Conservation (phyloP, 139 green algal genomes). For the Mychonastes homosphaera region DNA sequence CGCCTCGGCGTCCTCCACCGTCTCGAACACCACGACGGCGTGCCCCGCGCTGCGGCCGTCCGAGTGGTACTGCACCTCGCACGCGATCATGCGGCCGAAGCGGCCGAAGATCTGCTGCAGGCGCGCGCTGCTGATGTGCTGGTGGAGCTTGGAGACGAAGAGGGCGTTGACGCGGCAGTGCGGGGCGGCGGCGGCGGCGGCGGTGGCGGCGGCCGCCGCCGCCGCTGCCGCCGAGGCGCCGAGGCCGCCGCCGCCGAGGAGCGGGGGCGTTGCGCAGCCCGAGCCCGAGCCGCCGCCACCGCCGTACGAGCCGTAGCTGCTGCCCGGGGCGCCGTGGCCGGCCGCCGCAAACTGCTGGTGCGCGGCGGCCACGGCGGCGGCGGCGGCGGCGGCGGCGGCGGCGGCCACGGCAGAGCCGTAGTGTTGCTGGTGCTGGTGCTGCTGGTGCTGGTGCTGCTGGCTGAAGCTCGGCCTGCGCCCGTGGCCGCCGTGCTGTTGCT, state of each 20-base stretch:
- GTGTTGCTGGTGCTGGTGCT: no score
- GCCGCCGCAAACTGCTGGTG: no score
- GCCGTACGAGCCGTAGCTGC: no score
- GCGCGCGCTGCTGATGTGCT: conserved; percentile 23
- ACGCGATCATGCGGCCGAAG: conserved; percentile 24
- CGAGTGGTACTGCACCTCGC: conserved; percentile 25
- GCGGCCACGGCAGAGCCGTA: no score
- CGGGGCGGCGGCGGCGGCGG: conserved; percentile 5
- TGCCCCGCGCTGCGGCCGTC: conserved; percentile 18
- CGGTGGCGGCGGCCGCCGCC: conserved; percentile 14
- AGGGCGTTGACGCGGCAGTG: conserved; percentile 19
- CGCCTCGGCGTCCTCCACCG: conserved; percentile 20
- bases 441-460: no score
- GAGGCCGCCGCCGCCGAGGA: conserved; percentile 12
- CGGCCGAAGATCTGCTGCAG: conserved; percentile 15
- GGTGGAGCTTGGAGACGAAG: conserved; percentile 26
- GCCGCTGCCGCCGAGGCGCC: conserved; percentile 9
- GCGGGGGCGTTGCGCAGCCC: no score
- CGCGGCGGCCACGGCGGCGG: no score
- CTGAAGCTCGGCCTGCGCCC: no score
- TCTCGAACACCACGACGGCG: conserved; percentile 20
- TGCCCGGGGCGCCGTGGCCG: no score
- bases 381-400: no score
- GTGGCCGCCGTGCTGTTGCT: no score
- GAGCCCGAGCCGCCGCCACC: no score